Conservation (phyloP, 2,329 filamentous ascomycete genomes). For the Ceratocystis harringtonii region DNA sequence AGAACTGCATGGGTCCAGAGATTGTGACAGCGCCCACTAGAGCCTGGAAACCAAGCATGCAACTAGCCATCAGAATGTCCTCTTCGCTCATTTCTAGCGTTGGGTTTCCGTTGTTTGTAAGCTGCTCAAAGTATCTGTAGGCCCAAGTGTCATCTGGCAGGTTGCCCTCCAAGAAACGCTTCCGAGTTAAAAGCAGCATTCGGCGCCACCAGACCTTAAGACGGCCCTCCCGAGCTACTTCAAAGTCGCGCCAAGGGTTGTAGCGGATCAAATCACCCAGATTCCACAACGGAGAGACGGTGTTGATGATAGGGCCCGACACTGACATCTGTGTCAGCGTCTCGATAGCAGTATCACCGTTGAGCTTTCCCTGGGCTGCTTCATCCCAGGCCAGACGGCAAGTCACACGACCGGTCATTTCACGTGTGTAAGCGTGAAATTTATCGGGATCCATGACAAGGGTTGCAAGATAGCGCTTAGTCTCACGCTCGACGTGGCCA, state of each 20-base stretch:
- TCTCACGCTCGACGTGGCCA: conserved; percentile 34
- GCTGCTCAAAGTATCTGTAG: conserved; percentile 33
- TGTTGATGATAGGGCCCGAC: conserved; percentile 37
- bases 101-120: conserved; percentile 28
- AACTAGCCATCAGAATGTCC: conserved; percentile 33
- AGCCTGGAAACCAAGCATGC: conserved; percentile 38
- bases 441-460: conserved; percentile 32
- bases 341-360: conserved; percentile 32
- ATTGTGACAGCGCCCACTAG: conserved; percentile 37
- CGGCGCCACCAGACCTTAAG: conserved; percentile 34
- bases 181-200: conserved; percentile 29
- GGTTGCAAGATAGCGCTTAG: conserved; percentile 32
- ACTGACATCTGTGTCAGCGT: conserved; percentile 38
- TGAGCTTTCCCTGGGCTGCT: conserved; percentile 30
- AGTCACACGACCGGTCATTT: conserved; percentile 37
- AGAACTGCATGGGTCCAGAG: conserved; percentile 35
- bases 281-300: conserved; percentile 34
- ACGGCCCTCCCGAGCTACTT: conserved; percentile 29
- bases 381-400: conserved; percentile 36
- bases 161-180: conserved; percentile 27
- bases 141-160: conserved; percentile 34
- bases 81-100: conserved; percentile 28
- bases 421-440: conserved; percentile 32
- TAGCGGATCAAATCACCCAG: conserved; percentile 26
- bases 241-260: conserved; percentile 36